These are phyloP conservation scores for Talaromyces sp. DNA, from an alignment of 2,329 filamentous ascomycete genomes.

Conservation along the genomic window DNA sequence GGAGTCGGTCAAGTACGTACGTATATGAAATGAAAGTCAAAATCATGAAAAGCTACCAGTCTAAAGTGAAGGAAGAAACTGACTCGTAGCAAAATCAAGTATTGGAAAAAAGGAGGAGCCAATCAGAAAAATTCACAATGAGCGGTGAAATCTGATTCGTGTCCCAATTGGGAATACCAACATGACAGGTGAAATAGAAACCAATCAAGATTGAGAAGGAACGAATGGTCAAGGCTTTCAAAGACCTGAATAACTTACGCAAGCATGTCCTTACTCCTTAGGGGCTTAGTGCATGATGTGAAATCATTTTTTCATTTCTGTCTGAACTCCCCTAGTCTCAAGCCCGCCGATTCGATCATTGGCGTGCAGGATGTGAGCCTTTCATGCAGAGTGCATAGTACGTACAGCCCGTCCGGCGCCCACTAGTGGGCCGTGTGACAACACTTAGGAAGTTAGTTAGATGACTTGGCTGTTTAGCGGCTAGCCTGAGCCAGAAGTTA, in stretches of 20 bases:
- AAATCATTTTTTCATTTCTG: neutral
- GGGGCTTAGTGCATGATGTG: neutral
- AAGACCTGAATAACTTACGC: neutral
- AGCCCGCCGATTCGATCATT: neutral
- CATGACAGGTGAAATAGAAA: neutral
- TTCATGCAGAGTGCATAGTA: slow-evolving; percentile 7
- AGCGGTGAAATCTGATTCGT: slow-evolving; percentile 14
- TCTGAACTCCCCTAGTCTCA: neutral
- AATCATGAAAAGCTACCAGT: neutral
- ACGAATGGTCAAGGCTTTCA: neutral
- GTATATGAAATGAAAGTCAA: neutral
- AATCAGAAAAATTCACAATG: slow-evolving; percentile 9
- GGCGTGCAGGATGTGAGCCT: slow-evolving; percentile 4
- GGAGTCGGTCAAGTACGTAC: neutral
- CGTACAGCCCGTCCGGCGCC: neutral
- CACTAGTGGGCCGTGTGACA: slow-evolving; percentile 1
- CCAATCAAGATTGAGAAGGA: neutral
- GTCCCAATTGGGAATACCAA: neutral
- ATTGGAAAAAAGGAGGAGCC: neutral
- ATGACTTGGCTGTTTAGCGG: neutral
- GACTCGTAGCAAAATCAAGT: neutral
- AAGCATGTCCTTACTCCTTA: neutral
- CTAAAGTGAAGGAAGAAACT: no score
- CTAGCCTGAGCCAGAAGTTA: neutral
- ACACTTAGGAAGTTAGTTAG: neutral